These are phyloP conservation scores for Otatea glauca DNA, from an alignment of 176 grass and related monocot species.

Conservation along the genomic window DNA sequence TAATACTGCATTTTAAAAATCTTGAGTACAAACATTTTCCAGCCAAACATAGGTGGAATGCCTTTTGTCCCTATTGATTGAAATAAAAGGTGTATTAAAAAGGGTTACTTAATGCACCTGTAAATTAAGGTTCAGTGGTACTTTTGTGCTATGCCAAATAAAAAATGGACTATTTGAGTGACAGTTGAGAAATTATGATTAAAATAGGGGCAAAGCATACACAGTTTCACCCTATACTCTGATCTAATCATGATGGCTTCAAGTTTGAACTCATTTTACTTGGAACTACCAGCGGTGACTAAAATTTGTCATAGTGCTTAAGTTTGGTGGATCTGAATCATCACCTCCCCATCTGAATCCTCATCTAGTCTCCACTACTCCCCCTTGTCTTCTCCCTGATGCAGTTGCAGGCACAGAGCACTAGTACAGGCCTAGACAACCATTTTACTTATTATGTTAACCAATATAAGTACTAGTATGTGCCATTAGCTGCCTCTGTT, in stretches of 20 bases:
- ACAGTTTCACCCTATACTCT: neutral
- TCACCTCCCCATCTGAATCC: too few relatives aligned
- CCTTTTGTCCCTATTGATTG: neutral
- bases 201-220: neutral
- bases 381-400: too few relatives aligned
- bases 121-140: neutral
- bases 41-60: neutral
- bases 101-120: neutral
- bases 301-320: too few relatives aligned
- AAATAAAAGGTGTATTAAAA: neutral
- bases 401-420: too few relatives aligned
- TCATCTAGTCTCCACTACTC: too few relatives aligned
- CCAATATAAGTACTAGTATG: too few relatives aligned
- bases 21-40: neutral
- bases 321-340: too few relatives aligned
- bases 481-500: too few relatives aligned
- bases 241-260: neutral
- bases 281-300: neutral
- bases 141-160: neutral
- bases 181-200: slow-evolving; percentile 6
- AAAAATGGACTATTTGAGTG: neutral
- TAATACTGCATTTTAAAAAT: neutral
- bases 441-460: too few relatives aligned
- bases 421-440: too few relatives aligned
- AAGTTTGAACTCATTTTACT: neutral